These are phyloP conservation scores for Fusarium oligoseptatum DNA, from an alignment of 2,329 filamentous ascomycete genomes.

Conservation along the genomic window DNA sequence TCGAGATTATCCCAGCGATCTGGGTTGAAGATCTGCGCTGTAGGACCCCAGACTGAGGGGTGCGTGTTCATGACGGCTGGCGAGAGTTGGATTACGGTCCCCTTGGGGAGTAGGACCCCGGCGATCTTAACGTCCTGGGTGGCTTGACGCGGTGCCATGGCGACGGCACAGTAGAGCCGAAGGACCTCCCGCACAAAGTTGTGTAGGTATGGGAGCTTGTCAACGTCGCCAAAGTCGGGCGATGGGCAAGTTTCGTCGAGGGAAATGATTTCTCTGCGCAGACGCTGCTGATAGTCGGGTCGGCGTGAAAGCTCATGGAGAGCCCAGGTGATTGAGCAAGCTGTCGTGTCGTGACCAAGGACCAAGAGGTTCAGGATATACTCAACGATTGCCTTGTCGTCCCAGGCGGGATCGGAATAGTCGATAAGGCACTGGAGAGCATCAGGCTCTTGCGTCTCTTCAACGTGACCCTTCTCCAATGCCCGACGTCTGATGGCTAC, in stretches of 20 bases:
- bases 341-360: slow-evolving; percentile 61
- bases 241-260: slow-evolving; percentile 23
- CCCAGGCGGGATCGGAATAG: slow-evolving; percentile 39
- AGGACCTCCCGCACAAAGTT: slow-evolving; percentile 60
- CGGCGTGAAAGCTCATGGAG: slow-evolving; percentile 55
- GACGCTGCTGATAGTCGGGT: slow-evolving; percentile 53
- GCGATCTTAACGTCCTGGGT: slow-evolving; percentile 51
- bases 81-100: slow-evolving; percentile 54
- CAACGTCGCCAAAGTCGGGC: slow-evolving; percentile 42
- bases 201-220: slow-evolving; percentile 54
- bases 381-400: slow-evolving; percentile 48
- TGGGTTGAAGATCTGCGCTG: slow-evolving; percentile 52
- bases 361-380: slow-evolving; percentile 58
- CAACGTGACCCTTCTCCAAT: slow-evolving; percentile 8
- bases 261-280: slow-evolving; percentile 54
- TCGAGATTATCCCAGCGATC: slow-evolving; percentile 53
- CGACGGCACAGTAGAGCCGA: slow-evolving; percentile 57
- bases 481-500: slow-evolving; percentile 19
- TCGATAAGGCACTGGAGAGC: slow-evolving; percentile 54
- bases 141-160: slow-evolving; percentile 52
- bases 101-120: slow-evolving; percentile 54
- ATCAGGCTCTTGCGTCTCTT: slow-evolving; percentile 16
- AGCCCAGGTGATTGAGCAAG: slow-evolving; percentile 58
- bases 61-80: slow-evolving; percentile 54
- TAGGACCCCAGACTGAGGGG: slow-evolving; percentile 54